A percentile compares a stretch with the other conserved stretches of the same genome.
phyloP scores from a whole-genome alignment of 2,329 filamentous ascomycete genomes.

The Penicillium brasilianum region DNA sequence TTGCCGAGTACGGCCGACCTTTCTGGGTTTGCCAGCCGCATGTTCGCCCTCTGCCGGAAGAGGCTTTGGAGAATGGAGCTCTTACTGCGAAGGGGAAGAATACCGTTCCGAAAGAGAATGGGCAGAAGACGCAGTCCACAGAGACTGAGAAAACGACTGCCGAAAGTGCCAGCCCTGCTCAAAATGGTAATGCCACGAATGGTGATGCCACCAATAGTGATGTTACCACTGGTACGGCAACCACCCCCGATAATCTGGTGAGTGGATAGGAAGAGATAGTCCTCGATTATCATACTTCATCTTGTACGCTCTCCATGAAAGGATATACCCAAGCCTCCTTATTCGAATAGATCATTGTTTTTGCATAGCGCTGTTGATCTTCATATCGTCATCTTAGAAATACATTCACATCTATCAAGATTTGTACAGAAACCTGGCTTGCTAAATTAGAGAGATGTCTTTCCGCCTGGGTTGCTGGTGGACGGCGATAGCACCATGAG shows the following conservation, averaged over 20 bases:
- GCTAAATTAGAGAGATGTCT: background rate
- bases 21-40: slow-evolving; percentile 93
- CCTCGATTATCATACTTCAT: background rate
- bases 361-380: slow-evolving; percentile 10
- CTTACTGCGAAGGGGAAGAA: slow-evolving; percentile 73
- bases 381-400: background rate
- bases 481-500: too few species aligned
- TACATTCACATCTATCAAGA: background rate
- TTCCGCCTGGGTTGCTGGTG: too few species aligned
- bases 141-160: slow-evolving; percentile 12
- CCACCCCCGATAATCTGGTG: slow-evolving; percentile 37
- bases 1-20: slow-evolving; percentile 75
- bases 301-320: background rate
- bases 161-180: slow-evolving; percentile 20
- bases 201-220: background rate
- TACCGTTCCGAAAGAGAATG: slow-evolving; percentile 11
- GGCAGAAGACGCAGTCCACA: slow-evolving; percentile 21
- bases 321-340: background rate
- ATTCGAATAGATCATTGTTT: slow-evolving; percentile 9
- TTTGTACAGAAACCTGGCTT: background rate
- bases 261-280: slow-evolving; percentile 31
- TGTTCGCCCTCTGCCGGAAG: slow-evolving; percentile 81
- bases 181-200: slow-evolving; percentile 7
- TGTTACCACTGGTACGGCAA: slow-evolving; percentile 16
- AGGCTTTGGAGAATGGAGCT: slow-evolving; percentile 82